A percentile compares a stretch with the other conserved stretches of the same genome.
phyloP scores from a whole-genome alignment of 495 filamentous ascomycete genomes.

The Hypomontagnella monticulosa region DNA sequence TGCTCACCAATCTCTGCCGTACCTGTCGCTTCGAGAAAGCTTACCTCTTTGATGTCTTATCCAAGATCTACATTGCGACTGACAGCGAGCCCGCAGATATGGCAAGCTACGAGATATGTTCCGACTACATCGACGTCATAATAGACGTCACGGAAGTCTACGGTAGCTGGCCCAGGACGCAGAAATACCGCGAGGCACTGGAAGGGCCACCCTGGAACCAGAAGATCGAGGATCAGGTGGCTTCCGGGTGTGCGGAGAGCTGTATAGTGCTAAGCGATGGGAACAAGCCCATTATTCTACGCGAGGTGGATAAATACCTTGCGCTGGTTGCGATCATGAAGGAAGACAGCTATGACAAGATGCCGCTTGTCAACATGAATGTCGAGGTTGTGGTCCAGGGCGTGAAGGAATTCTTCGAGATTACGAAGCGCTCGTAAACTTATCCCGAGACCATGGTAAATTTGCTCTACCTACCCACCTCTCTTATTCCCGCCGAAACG shows the following conservation, averaged over 20 bases:
- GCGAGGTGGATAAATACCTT: slow-evolving; percentile 90
- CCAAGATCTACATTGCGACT: slow-evolving; percentile 98
- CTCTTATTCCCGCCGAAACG: slow-evolving; percentile 40
- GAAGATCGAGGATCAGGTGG: slow-evolving; percentile 70
- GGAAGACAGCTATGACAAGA: slow-evolving; percentile 67
- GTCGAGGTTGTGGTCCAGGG: slow-evolving; percentile 65
- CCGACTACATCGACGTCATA: slow-evolving; percentile 96
- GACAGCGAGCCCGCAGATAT: slow-evolving; percentile 93
- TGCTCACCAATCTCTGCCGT: slow-evolving; percentile 87
- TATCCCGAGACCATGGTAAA: too few relatives aligned
- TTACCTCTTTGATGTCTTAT: slow-evolving; percentile 94
- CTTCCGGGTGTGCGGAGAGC: slow-evolving; percentile 77
- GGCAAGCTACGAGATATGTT: slow-evolving; percentile 95
- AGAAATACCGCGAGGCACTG: slow-evolving; percentile 61
- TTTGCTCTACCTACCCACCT: too few relatives aligned
- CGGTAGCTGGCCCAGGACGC: slow-evolving; percentile 71
- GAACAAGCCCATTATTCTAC: slow-evolving; percentile 81
- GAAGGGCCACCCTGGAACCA: slow-evolving; percentile 69
- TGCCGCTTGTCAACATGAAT: slow-evolving; percentile 68
- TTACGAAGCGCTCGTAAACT: slow-evolving; percentile 52
- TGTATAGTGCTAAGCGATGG: slow-evolving; percentile 80
- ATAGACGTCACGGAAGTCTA: slow-evolving; percentile 96
- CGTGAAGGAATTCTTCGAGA: slow-evolving; percentile 65
- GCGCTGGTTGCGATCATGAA: slow-evolving; percentile 81
- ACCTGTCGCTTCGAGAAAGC: slow-evolving; percentile 96